These are phyloP conservation scores for Metschnikowia rubicola DNA, from an alignment of 805 yeast genomes.

Conservation along the genomic window DNA sequence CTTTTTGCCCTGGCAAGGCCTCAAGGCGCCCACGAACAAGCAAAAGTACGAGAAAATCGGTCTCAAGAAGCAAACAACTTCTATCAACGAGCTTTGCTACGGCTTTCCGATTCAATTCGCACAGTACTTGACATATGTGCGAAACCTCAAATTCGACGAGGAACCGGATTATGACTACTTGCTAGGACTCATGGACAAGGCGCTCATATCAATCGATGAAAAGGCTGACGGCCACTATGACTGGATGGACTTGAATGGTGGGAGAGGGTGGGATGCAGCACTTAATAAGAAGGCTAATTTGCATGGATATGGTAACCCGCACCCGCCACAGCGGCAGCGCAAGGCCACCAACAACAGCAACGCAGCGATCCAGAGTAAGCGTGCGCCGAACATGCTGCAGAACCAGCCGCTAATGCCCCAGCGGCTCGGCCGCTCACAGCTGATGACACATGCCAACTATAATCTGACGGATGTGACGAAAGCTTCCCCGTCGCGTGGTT, in stretches of 20 bases:
- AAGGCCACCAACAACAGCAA: conserved; percentile 18
- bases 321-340: conserved; percentile 49
- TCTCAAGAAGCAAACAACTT: conserved; percentile 88
- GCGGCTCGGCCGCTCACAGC: conserved; percentile 16
- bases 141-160: conserved; percentile 87
- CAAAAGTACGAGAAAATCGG: conserved; percentile 98
- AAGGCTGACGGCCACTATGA: conserved; percentile 87
- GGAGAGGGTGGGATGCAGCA: conserved; percentile 92
- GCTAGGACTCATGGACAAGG: conserved; percentile 72
- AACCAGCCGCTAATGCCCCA: conserved; percentile 14
- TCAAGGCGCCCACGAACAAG: conserved; percentile 96
- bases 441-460: conserved; percentile 16
- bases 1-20: conserved; percentile 97
- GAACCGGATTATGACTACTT: conserved; percentile 91
- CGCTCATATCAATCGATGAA: conserved; percentile 67
- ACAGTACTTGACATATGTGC: conserved; percentile 82
- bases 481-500: conserved; percentile 7
- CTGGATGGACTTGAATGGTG: conserved; percentile 96
- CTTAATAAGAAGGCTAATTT: conserved; percentile 88
- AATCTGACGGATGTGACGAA: conserved; percentile 13
- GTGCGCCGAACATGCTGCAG: conserved; percentile 9
- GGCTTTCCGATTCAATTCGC: conserved; percentile 93
- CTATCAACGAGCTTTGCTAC: conserved; percentile 78
- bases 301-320: conserved; percentile 96
- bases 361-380: conserved; percentile 5